Evolutionary conservation across 106 monocot species (phyloP), one percentile per base, ranked within the genome.

Genomic region (Triglochin maritima): DNA sequence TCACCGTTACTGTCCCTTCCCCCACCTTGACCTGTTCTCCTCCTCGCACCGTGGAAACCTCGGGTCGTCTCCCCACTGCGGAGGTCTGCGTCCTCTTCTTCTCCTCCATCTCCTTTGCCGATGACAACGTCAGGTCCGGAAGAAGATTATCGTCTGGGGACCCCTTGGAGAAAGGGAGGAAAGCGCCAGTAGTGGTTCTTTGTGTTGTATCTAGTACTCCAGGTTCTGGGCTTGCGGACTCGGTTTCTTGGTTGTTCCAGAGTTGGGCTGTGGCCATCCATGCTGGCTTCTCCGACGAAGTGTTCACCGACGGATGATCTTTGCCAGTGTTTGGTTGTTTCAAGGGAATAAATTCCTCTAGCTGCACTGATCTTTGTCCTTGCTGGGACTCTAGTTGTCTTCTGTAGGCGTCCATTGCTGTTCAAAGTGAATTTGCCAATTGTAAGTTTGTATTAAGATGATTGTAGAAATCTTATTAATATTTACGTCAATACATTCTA

Each of bases 191-290:
- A 16, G 47, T 67, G 60, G 13, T 57, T 82, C 74, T 79, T 86
- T 11, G 43, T 15, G 17, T 52, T 66, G 9, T 2, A 50, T 5
- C 14, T 17, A 15, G n/a, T 14, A 9, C 48, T 64, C 44, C 52
- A 42, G 47, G 4, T 4, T 71, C 73, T 4, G 73, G 11, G 8
- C 57, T 74, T 50, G 6, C 8, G 45, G 11, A 46, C 50, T 12
- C 9, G 57, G 46, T 66, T 64, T 49, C 69, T 12, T 53, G 51
- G 47, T 65, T 57, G 70, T 72, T 81, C 94, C 94, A 95, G 4
- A 95, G 85, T 74, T 95, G 94, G 12, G 85, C 90, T 2, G 94
- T 87, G 9, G 82, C 79, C 90, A 95, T 87, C 94, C 94, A 95
- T 58, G 64, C 82, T 7, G 83, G 79, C 80, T 87, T 95, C 72